A percentile compares a stretch with the other conserved stretches of the same genome.
Evolutionary conservation across 306 rosid species (phyloP).

Genomic region (Vigna hirtella): DNA sequence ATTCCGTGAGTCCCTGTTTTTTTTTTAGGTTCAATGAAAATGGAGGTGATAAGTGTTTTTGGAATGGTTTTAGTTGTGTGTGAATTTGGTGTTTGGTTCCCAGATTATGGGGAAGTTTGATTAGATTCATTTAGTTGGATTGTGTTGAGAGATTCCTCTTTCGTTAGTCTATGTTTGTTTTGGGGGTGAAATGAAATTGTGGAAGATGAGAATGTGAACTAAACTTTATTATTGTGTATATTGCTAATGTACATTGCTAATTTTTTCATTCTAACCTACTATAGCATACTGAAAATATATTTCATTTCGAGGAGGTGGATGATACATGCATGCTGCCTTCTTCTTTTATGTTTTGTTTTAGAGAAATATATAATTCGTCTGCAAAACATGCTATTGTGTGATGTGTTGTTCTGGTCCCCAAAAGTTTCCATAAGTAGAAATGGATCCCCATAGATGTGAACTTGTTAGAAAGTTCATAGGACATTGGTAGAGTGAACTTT

Average conservation of each 20-base stretch:
- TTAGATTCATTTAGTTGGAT: constrained; percentile 27
- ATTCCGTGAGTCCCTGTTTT: not conserved
- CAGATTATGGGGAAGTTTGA: not conserved
- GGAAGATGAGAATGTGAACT: not conserved
- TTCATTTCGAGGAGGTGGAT: constrained; percentile 35
- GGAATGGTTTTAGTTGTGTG: constrained; percentile 4
- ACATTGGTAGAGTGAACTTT: not conserved
- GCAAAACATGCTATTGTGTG: not conserved
- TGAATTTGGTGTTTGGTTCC: constrained; percentile 16
- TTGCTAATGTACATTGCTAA: not conserved
- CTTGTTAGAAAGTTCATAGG: not conserved
- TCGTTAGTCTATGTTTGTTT: not conserved
- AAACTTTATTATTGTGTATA: not conserved
- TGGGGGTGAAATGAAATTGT: not conserved
- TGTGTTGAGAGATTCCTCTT: not conserved
- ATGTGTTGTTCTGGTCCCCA: not conserved
- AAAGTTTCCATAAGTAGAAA: not conserved
- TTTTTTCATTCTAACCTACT: not conserved
- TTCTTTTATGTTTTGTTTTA: not conserved
- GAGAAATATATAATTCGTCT: not conserved
- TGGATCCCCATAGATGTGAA: not conserved
- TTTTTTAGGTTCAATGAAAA: not conserved
- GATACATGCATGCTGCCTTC: too few species aligned
- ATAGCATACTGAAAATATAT: not conserved
- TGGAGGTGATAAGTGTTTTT: not conserved